Conservation (phyloP, 129 eudicot genomes). For the Chrysanthemum lavandulifolium region DNA sequence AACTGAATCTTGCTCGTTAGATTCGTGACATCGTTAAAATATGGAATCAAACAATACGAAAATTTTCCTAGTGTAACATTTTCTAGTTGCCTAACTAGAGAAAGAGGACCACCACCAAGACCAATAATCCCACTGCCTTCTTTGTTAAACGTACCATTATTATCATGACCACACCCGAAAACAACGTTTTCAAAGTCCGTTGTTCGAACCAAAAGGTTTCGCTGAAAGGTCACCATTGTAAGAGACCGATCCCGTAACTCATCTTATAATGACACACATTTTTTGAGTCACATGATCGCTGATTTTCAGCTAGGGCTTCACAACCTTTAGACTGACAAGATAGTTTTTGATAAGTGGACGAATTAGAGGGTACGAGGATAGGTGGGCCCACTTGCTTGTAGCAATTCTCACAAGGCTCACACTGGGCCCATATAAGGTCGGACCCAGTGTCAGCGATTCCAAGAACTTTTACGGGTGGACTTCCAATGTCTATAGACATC, state of each 20-base stretch:
- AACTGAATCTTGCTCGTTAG: constrained; percentile 50
- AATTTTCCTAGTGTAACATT: constrained; percentile 36
- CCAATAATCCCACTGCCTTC: constrained; percentile 58
- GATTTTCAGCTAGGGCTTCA: not conserved
- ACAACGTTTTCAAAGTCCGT: constrained; percentile 30
- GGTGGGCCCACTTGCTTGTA: constrained; percentile 58
- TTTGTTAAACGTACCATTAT: constrained; percentile 34
- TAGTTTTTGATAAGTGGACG: constrained; percentile 38
- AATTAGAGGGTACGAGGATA: constrained; percentile 37
- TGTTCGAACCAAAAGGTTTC: constrained; percentile 48
- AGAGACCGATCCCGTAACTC: constrained; percentile 35
- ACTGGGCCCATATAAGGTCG: constrained; percentile 69
- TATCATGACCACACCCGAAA: constrained; percentile 66
- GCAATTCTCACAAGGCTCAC: constrained; percentile 53
- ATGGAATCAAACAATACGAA: constrained; percentile 59
- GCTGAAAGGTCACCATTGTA: constrained; percentile 37
- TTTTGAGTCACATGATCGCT: not conserved
- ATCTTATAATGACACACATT: constrained; percentile 35
- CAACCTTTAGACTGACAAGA: constrained; percentile 48
- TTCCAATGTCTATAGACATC: constrained; percentile 59
- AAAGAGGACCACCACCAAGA: constrained; percentile 59
- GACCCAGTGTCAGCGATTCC: constrained; percentile 72
- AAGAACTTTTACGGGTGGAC: constrained; percentile 41
- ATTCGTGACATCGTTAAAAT: not conserved
- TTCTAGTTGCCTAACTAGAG: constrained; percentile 40